Percentiles rank a stretch among this genome's conserved stretches.
These are phyloP conservation scores for Emergomyces orientalis DNA, from an alignment of 2,329 filamentous ascomycete genomes.

Conservation along the genomic window DNA sequence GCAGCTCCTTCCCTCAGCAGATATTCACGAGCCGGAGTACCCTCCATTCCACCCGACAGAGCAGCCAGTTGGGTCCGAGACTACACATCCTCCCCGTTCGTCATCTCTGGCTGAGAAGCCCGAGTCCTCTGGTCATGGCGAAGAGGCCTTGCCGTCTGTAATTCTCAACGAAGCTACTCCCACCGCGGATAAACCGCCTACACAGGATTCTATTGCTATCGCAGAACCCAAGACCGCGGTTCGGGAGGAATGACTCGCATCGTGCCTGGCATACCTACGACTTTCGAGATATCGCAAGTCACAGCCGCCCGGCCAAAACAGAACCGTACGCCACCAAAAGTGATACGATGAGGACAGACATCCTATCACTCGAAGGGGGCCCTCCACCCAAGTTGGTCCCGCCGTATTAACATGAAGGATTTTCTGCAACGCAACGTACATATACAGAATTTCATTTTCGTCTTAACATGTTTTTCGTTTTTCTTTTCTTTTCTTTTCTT, in stretches of 20 bases:
- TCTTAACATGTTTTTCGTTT: background rate
- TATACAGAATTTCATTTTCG: background rate
- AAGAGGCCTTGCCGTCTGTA: background rate
- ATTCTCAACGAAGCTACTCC: background rate
- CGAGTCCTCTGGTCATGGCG: background rate
- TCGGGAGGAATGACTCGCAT: background rate
- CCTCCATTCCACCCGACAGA: constrained; percentile 25
- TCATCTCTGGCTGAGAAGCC: constrained; percentile 24
- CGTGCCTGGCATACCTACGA: background rate
- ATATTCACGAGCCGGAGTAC: constrained; percentile 17
- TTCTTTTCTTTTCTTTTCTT: background rate
- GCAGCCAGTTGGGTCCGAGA: constrained; percentile 22
- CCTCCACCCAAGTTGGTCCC: background rate
- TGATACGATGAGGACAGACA: background rate
- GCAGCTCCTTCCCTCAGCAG: constrained; percentile 14
- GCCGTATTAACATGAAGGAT: background rate
- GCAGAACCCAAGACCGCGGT: background rate
- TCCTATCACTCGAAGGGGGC: no score
- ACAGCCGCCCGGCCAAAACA: background rate
- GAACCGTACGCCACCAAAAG: background rate
- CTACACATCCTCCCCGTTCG: constrained; percentile 29
- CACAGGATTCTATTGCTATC: background rate
- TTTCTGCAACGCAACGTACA: background rate
- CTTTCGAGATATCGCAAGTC: background rate
- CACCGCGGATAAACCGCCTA: background rate